Evolutionary conservation across 148 eudicot genomes (phyloP).

Genomic region (Nepenthes gracilis): DNA sequence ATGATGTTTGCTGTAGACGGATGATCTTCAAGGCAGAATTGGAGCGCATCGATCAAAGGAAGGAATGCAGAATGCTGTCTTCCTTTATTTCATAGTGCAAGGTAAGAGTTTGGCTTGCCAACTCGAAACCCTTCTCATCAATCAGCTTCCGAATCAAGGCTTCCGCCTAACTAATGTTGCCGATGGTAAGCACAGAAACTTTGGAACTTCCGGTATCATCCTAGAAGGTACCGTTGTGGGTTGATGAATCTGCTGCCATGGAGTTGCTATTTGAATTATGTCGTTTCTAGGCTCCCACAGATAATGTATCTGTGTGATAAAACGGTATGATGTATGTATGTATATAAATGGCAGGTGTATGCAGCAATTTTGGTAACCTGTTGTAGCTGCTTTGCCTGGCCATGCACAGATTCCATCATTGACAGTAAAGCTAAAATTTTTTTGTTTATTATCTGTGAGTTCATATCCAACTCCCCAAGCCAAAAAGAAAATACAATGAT

Average conservation of each 20-base stretch:
- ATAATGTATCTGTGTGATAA: too few species aligned
- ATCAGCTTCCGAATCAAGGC: slow-evolving; percentile 72
- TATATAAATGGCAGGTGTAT: not conserved
- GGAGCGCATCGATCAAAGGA: slow-evolving; percentile 67
- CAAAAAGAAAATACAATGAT: too few species aligned
- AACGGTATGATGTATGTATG: not conserved
- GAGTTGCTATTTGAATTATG: not conserved
- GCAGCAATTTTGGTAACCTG: not conserved
- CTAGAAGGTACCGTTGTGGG: slow-evolving; percentile 29
- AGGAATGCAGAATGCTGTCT: slow-evolving; percentile 62
- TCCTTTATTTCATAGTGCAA: slow-evolving; percentile 59
- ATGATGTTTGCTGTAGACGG: slow-evolving; percentile 41
- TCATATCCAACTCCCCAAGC: too few species aligned
- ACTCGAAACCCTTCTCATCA: slow-evolving; percentile 83
- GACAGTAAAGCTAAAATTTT: too few species aligned
- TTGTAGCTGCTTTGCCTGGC: not conserved
- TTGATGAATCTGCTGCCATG: slow-evolving; percentile 12
- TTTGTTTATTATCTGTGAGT: too few species aligned
- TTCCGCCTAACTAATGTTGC: slow-evolving; percentile 66
- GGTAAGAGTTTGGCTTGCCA: slow-evolving; percentile 93
- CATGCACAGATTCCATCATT: too few species aligned
- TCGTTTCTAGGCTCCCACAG: not conserved
- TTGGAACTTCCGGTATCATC: slow-evolving; percentile 47
- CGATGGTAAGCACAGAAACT: slow-evolving; percentile 90
- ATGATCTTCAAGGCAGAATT: slow-evolving; percentile 85